Percentiles rank a stretch among this genome's conserved stretches.
phyloP scores from a whole-genome alignment of 2,329 filamentous ascomycete genomes.

The Pyricularia pennisetigena region DNA sequence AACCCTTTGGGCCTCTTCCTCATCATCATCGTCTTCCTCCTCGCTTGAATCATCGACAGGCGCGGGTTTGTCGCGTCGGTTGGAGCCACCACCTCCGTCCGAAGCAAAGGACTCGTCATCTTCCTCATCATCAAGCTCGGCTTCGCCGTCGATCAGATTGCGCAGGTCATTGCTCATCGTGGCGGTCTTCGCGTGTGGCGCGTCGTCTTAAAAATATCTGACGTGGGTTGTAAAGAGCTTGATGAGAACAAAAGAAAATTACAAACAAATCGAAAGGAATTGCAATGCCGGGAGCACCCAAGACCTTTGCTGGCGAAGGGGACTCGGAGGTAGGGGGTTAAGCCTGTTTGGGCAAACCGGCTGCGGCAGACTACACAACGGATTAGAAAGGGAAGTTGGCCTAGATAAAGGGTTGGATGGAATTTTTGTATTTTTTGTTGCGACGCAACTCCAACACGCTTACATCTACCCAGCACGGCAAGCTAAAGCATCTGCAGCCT shows the following conservation, averaged over 20 bases:
- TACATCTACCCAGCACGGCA: neutral
- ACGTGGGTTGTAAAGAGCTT: neutral
- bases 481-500: conserved; percentile 1
- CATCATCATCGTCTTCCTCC: conserved; percentile 86
- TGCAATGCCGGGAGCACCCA: neutral
- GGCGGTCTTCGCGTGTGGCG: conserved; percentile 5
- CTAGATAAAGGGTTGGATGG: neutral
- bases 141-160: conserved; percentile 75
- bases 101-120: conserved; percentile 63
- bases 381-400: neutral
- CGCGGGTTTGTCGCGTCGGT: conserved; percentile 19
- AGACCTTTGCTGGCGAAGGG: neutral
- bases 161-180: conserved; percentile 57
- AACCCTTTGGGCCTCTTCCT: conserved; percentile 72
- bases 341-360: neutral
- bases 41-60: conserved; percentile 77
- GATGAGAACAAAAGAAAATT: neutral
- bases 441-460: conserved; percentile 1
- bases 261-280: neutral
- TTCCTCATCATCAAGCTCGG: conserved; percentile 76
- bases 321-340: neutral
- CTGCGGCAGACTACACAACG: neutral
- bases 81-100: conserved; percentile 54
- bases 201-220: neutral
- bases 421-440: conserved; percentile 1